These are phyloP conservation scores for Colletotrichum sp. DNA, from an alignment of 2,329 filamentous ascomycete genomes.

Conservation along the genomic window DNA sequence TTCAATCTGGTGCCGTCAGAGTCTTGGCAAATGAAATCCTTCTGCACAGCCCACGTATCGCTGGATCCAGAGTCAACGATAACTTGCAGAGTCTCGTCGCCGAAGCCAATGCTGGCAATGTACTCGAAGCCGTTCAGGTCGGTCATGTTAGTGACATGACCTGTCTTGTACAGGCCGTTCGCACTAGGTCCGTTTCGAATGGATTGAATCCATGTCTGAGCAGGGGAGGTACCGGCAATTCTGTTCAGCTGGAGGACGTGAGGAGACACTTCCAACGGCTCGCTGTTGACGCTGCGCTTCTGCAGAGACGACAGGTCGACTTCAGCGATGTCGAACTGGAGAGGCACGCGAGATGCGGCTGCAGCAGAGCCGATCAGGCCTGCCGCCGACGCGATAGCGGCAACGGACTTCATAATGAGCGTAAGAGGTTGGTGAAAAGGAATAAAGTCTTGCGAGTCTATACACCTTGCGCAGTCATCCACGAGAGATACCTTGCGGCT, in stretches of 20 bases:
- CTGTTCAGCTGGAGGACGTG: neutral
- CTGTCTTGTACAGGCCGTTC: neutral
- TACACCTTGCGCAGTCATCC: neutral
- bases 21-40: constrained; percentile 39
- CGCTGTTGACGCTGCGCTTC: neutral
- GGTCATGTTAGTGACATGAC: neutral
- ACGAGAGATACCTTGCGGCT: neutral
- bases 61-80: constrained; percentile 53
- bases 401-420: neutral
- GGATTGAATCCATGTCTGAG: neutral
- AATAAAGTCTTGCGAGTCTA: neutral
- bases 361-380: neutral
- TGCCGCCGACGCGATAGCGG: neutral
- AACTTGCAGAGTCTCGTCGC: constrained; percentile 36
- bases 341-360: neutral
- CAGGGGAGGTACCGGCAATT: neutral
- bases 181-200: neutral
- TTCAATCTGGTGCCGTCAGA: neutral
- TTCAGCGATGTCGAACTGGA: neutral
- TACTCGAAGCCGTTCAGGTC: neutral
- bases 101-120: constrained; percentile 28
- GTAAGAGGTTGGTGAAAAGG: neutral
- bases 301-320: neutral
- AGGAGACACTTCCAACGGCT: neutral
- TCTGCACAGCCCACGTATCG: constrained; percentile 48